Conservation (phyloP, 768 basidiomycete species). For the Dacryopinax spathularia region DNA sequence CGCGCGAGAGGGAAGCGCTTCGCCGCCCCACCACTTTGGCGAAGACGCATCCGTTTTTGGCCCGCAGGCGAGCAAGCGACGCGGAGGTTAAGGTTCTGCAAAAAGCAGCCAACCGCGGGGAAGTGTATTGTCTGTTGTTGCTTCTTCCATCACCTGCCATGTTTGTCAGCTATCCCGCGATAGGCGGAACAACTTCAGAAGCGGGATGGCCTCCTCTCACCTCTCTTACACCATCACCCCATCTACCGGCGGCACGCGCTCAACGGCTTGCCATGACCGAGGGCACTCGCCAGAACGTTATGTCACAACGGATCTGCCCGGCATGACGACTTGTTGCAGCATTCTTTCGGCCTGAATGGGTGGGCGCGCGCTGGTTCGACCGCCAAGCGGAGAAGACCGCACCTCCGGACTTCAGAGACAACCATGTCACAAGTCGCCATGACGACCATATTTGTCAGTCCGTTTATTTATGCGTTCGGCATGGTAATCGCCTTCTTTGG, state of each 20-base stretch:
- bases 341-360: background rate
- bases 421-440: background rate
- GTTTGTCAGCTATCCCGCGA: background rate
- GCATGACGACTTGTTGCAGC: background rate
- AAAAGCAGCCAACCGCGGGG: background rate
- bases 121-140: background rate
- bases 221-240: background rate
- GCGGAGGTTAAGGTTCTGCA: background rate
- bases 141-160: background rate
- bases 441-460: background rate
- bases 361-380: no score
- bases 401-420: background rate
- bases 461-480: background rate
- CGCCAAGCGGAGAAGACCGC: background rate
- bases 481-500: conserved; percentile 1
- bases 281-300: background rate
- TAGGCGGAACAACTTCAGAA: background rate
- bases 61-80: background rate
- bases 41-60: background rate
- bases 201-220: background rate
- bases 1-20: background rate
- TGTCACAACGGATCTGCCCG: background rate
- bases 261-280: no score
- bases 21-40: background rate
- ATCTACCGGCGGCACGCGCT: background rate